Evolutionary conservation across 108 stramenopile genomes (phyloP), one percentile per base, ranked within the genome.

Genomic region (Fragilariopsis cylindrus): DNA sequence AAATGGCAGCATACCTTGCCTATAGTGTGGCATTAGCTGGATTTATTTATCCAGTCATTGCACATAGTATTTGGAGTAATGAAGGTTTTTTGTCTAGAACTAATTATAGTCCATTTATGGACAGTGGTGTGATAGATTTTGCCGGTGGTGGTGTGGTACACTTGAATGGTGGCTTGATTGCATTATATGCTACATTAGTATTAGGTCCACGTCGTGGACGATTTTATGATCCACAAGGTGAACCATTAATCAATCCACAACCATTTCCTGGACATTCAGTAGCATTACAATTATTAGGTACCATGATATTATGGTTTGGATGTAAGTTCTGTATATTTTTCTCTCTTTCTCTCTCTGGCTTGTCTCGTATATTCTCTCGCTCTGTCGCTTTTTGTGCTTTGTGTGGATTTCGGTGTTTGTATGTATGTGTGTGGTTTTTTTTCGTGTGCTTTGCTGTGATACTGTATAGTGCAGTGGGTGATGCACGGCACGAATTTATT

Each of bases 121-220:
- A 71, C 30, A 69, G 81, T 71, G 96, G 96, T 47, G 78, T 92
- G 21, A 73, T 94, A 67, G 98, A 98, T 75, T 98, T 97, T 82
- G 93, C 97, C 4, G 98, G 98, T 2, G 83, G 82, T 48, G 90
- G 90, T 45, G 96, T 96, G 3, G 98, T 98, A 7, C 98, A 98
- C 80, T 60, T 94, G 48, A 95, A 93, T 30, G 98, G 97, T 55
- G 98, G 97, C 5, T 65, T 82, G 39, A 90, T 89, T 13, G 95
- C 96, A 9, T 69, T 97, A 30, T 78, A 87, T 76, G 92, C 92
- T 4, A 88, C 93, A 8, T 60, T 81, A 44, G 81, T 98, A 49
- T 72, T 97, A 44, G 96, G 96, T 11, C 92, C 98, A 8, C 78
- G 96, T 6, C 74, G 80, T 48, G 96, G 95, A 48, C 83, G 96